Percentiles rank a stretch among this genome's conserved stretches.
Evolutionary conservation across 2,329 filamentous ascomycete species (phyloP).

Genomic region (Diplodia seriata): DNA sequence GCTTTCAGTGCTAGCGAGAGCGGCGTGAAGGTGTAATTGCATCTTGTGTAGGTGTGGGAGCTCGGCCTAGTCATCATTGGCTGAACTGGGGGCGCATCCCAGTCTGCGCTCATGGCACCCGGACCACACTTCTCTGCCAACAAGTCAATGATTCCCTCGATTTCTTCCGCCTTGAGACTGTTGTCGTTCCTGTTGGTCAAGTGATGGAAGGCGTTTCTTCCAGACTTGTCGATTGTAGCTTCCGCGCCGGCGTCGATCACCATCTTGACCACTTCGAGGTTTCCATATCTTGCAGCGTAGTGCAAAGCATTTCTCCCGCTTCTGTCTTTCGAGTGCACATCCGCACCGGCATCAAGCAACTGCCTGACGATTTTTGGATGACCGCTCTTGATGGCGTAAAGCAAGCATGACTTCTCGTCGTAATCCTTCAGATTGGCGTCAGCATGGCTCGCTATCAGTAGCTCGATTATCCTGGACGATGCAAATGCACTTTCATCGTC

Average conservation of each 20-base stretch:
- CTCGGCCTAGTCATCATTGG: neutral
- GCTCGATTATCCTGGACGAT: neutral
- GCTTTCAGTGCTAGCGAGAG: neutral
- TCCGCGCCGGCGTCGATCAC: neutral
- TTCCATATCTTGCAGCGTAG: neutral
- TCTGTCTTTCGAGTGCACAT: neutral
- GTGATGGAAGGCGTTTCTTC: neutral
- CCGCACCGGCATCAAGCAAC: neutral
- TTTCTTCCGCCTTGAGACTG: neutral
- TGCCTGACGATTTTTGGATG: neutral
- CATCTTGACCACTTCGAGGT: neutral
- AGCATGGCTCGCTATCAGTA: neutral
- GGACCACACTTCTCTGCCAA: neutral
- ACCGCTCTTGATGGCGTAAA: neutral
- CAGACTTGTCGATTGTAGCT: neutral
- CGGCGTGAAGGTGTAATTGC: neutral
- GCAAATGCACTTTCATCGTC: no score
- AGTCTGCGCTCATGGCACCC: neutral
- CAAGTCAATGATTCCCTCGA: neutral
- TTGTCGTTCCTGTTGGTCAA: neutral
- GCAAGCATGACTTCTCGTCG: neutral
- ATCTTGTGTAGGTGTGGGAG: neutral
- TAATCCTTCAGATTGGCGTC: neutral
- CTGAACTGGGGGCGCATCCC: neutral
- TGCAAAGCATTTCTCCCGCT: neutral